Evolutionary conservation across 352 stramenopile genomes (phyloP).

Genomic region (Phytophthora hibernalis): DNA sequence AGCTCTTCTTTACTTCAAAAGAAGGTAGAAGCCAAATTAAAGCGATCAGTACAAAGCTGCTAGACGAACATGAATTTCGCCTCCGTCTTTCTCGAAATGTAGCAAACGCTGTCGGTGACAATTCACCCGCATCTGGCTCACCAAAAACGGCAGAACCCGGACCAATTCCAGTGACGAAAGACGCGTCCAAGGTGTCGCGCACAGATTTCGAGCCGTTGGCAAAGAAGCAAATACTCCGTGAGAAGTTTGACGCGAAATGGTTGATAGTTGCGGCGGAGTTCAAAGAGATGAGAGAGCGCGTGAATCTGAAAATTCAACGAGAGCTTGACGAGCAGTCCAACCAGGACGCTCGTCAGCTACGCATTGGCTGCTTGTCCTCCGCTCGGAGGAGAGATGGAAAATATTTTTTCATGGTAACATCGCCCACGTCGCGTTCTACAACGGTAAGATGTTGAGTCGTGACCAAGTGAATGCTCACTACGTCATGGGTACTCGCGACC

Average conservation of each 20-base stretch:
- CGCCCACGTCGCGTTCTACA: conserved; percentile 90
- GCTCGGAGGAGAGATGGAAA: conserved; percentile 72
- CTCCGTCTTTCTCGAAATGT: conserved; percentile 64
- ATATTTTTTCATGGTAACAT: conserved; percentile 88
- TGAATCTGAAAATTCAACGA: conserved; percentile 77
- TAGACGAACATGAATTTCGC: conserved; percentile 89
- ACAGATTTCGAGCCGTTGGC: conserved; percentile 81
- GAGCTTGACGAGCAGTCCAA: conserved; percentile 71
- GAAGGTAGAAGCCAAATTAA: conserved; percentile 78
- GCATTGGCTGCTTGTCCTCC: conserved; percentile 80
- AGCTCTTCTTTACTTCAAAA: conserved; percentile 72
- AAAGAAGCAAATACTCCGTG: conserved; percentile 83
- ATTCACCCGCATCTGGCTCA: conserved; percentile 2
- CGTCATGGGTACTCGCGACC: conserved; percentile 66
- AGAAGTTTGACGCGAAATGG: conserved; percentile 76
- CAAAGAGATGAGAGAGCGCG: conserved; percentile 68
- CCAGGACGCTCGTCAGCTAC: conserved; percentile 60
- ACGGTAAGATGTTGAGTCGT: conserved; percentile 51
- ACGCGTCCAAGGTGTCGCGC: conserved; percentile 64
- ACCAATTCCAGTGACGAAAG: conserved; percentile 49
- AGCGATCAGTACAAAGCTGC: conserved; percentile 63
- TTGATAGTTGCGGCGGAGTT: conserved; percentile 64
- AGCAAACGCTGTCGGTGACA: conserved; percentile 9
- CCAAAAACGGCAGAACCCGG: conserved; percentile 6
- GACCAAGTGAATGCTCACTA: conserved; percentile 85